Evolutionary conservation across 2,329 filamentous ascomycete genomes (phyloP), one percentile per base, ranked within the genome.

Genomic region (Trichoderma koningiopsis): DNA sequence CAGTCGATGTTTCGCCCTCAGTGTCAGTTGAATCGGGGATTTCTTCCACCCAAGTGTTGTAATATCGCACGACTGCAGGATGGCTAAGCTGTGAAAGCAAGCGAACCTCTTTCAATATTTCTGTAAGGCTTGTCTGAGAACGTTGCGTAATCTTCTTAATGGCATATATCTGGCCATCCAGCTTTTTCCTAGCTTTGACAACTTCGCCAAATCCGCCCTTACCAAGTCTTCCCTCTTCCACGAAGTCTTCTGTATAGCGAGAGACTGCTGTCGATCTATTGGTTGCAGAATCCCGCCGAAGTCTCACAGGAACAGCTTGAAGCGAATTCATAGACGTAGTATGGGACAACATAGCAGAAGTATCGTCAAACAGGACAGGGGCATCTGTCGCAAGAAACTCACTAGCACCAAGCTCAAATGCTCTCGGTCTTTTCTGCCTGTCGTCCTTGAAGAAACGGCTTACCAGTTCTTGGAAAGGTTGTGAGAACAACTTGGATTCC

Each of bases 201-300:
- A 99, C 96, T 80, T 97, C 93, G 5, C 96, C 96, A 80, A 97
- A 99, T 0, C 95, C 96, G 55, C 96, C 96, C 78, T 95, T 96
- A 3, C 96, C 96, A 14, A 99, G 84, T 5, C 92, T 88, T 16
- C 93, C 93, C 76, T 96, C 90, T 80, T 98, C 94, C 22, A 94
- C 90, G 80, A 97, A 99, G 74, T 98, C 96, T 75, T 92, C 92
- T 13, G 87, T 87, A 77, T 97, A 99, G 71, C 95, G 88, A 1
- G 93, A 96, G 56, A 88, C 67, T 6, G 40, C 84, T 4, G 84
- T 77, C 2, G 74, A 73, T 16, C 83, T 80, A 19, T 84, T 83
- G 63, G 81, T 85, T 73, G 84, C 85, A 1, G 91, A 93, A 70
- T 92, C 91, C 68, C 86, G 84, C 47, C 90, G 85, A 37, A 86